Evolutionary conservation across 352 stramenopile genomes (phyloP).

Genomic region (Phytophthora colocasiae): DNA sequence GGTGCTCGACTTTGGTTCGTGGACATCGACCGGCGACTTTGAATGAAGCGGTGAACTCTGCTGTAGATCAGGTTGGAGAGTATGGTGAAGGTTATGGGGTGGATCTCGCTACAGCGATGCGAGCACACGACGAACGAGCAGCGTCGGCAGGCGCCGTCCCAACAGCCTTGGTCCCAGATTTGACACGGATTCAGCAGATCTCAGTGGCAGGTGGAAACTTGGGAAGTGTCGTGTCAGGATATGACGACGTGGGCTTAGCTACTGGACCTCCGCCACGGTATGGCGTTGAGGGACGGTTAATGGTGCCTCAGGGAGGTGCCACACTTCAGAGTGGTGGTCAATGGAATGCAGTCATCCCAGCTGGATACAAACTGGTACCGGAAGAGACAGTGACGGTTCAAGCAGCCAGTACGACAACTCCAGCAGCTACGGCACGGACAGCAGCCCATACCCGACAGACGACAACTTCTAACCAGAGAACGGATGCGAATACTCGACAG

Average conservation of each 20-base stretch:
- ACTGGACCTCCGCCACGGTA: conserved; percentile 1
- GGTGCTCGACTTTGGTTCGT: conserved; percentile 1
- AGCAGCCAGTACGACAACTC: not conserved
- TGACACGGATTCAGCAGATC: too few relatives aligned
- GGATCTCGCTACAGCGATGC: not conserved
- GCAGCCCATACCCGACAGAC: not conserved
- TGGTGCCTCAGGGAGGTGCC: not conserved
- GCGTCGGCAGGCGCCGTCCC: not conserved
- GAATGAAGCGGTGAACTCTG: not conserved
- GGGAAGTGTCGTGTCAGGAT: too few relatives aligned
- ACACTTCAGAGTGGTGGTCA: not conserved
- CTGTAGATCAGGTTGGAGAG: not conserved
- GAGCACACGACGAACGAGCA: not conserved
- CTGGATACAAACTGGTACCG: conserved; percentile 3
- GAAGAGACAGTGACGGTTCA: not conserved
- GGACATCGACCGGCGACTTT: not conserved
- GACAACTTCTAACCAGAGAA: not conserved
- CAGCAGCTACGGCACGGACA: too few relatives aligned
- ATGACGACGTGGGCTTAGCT: not conserved
- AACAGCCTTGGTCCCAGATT: too few relatives aligned
- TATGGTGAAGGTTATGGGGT: conserved; percentile 4
- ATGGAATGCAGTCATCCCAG: conserved; percentile 4
- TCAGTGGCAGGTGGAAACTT: not conserved
- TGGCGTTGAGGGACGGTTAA: conserved; percentile 1
- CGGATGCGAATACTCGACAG: not conserved